Conservation (phyloP, 805 yeast species). For the Zygosaccharomyces bailii region DNA sequence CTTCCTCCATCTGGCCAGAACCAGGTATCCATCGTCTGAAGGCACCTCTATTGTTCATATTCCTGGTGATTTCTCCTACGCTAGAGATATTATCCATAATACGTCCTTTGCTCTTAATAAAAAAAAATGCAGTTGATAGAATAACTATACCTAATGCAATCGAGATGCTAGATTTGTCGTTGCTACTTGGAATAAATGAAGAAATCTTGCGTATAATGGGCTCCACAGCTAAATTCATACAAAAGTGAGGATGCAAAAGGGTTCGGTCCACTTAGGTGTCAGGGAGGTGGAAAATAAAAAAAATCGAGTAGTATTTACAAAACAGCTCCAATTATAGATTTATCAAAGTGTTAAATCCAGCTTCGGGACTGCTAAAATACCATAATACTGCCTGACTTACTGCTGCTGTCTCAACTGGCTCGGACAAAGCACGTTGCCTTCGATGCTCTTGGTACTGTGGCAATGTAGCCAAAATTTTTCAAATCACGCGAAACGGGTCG, state of each 20-base stretch:
- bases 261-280: neutral
- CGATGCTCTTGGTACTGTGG: neutral
- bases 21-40: conserved; percentile 25
- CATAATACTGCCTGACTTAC: neutral
- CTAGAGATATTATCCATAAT: conserved; percentile 16
- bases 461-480: conserved; percentile 7
- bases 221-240: conserved; percentile 15
- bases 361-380: neutral
- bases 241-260: conserved; percentile 6
- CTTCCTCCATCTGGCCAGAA: conserved; percentile 18
- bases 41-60: conserved; percentile 12
- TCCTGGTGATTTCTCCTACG: conserved; percentile 17
- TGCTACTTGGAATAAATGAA: conserved; percentile 12
- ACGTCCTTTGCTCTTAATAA: conserved; percentile 10
- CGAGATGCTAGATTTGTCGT: conserved; percentile 8
- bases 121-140: conserved; percentile 14
- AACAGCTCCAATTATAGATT: neutral
- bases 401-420: neutral
- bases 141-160: conserved; percentile 13
- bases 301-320: neutral
- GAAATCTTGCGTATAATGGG: conserved; percentile 12
- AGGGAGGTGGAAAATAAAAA: neutral
- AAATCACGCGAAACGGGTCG: conserved; percentile 1
- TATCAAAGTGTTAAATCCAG: conserved; percentile 1
- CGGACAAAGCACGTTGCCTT: neutral